A percentile compares a stretch with the other conserved stretches of the same genome.
Conservation (phyloP, 2,329 filamentous ascomycete genomes). For the Chrysoporthe deuterocubensis region DNA sequence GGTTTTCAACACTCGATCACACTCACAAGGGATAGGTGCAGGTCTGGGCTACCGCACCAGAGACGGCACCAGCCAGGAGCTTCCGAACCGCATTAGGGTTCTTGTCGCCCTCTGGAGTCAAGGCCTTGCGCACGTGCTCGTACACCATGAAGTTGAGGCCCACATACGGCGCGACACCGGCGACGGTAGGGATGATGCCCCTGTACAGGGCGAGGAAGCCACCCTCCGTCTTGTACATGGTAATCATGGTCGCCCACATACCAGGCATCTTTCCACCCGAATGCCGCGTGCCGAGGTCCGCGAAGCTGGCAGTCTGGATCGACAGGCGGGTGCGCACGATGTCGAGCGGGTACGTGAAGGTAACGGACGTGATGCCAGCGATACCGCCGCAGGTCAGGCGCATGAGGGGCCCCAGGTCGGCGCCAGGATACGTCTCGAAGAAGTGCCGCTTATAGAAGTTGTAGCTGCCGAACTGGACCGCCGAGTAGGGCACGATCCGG, state of each 20-base stretch:
- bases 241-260: constrained; percentile 83
- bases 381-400: constrained; percentile 88
- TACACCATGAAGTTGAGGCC: constrained; percentile 99
- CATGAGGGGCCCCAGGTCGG: constrained; percentile 71
- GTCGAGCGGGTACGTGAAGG: constrained; percentile 93
- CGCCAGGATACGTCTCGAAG: constrained; percentile 76
- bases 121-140: constrained; percentile 79
- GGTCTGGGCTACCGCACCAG: constrained; percentile 95
- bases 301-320: constrained; percentile 97
- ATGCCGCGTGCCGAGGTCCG: constrained; percentile 64
- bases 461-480: constrained; percentile 97
- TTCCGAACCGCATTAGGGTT: constrained; percentile 82
- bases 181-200: constrained; percentile 90
- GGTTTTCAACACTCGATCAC: constrained; percentile 39
- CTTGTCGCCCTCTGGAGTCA: constrained; percentile 86
- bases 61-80: constrained; percentile 85
- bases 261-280: constrained; percentile 76
- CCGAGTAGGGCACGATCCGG: constrained; percentile 96
- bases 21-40: constrained; percentile 97
- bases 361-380: constrained; percentile 94
- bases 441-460: constrained; percentile 92
- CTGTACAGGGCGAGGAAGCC: constrained; percentile 86
- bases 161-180: constrained; percentile 95
- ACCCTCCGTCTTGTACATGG: constrained; percentile 92
- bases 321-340: constrained; percentile 95